Evolutionary conservation across 805 yeast species (phyloP).

Genomic region (Spathaspora hagerdaliae): DNA sequence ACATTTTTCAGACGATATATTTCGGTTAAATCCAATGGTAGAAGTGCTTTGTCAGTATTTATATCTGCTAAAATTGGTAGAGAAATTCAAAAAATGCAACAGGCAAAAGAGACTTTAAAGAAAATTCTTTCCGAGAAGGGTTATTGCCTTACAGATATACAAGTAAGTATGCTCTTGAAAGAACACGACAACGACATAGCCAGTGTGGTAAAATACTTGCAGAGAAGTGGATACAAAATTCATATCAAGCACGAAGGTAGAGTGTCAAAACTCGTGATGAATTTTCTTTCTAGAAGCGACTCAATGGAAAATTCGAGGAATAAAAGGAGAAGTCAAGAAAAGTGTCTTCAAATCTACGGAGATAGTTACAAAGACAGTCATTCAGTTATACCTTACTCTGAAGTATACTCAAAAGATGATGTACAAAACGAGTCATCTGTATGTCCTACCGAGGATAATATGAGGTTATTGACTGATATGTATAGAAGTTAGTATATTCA

Average conservation of each 20-base stretch:
- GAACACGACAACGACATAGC: neutral
- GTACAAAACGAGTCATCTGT: neutral
- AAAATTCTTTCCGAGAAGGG: neutral
- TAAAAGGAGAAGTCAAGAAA: neutral
- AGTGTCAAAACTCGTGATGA: neutral
- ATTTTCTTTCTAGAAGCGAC: neutral
- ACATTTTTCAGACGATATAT: slow-evolving; percentile 8
- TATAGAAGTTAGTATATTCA: no score
- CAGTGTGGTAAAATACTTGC: neutral
- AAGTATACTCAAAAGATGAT: neutral
- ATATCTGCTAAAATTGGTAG: slow-evolving; percentile 4
- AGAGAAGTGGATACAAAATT: slow-evolving; percentile 1
- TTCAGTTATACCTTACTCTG: neutral
- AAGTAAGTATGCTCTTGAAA: slow-evolving; percentile 1
- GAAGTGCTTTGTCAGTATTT: slow-evolving; percentile 10
- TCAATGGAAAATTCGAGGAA: neutral
- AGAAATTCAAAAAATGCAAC: neutral
- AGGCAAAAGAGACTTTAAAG: neutral
- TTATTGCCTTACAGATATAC: slow-evolving; percentile 1
- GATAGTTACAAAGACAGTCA: neutral
- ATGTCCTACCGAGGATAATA: neutral
- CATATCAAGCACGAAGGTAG: neutral
- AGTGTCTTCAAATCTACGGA: neutral
- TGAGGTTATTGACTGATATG: no score
- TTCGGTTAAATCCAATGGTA: slow-evolving; percentile 11